Base-by-base conservation (phyloP, 768 basidiomycete genomes). In the Phaeotremella fagi region DNA sequence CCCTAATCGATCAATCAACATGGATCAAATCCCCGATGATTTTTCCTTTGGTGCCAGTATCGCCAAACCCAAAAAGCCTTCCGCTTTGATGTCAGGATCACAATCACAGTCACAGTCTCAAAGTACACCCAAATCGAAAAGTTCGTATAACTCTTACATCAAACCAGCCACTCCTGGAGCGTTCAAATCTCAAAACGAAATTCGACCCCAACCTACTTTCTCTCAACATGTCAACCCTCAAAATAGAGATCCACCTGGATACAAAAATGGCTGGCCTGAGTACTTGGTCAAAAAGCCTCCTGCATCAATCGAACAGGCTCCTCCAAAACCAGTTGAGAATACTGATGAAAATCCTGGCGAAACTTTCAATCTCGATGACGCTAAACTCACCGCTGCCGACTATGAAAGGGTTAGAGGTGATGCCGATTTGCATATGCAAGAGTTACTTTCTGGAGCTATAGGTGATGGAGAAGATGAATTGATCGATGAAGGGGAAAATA, bases 351-450 rank as follows among this genome's bases (percentile, higher is more conserved):
- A 63, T 7, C 55, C 50, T 2, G 23, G 51, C 20, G 68, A 70
- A 45, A 45, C 38, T 2, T 70, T 70, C 44, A 60, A 70, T 42
- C 58, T 75, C 16, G 51, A 61, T 15, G 52, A 56, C 1, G 58
- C 60, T 20, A 43, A 58, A 20, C 45, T 60, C 31, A 55, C 56
- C 1, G 59, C 61, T 1, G 64, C 54, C 16, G 73, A 75, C 48
- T 66, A 57, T 29, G 55, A 55, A 4, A 48, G 60, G 14, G 28
- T 54, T 26, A 35, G 69, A n/a, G 76, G 72, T 0, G 87, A 90
- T 20, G 83, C 88, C 0, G 87, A 90, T 63, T 84, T 83, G 61
- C 87, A 84, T 20, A 76, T 91, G 47, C 81, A 83, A 22, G 87
- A 89, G 35, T 77, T 91, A 16, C 82, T 92, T 57, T 80, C 81